Base-by-base conservation (phyloP, 345 rosid genomes). In the Diplotaxis tenuifolia region DNA sequence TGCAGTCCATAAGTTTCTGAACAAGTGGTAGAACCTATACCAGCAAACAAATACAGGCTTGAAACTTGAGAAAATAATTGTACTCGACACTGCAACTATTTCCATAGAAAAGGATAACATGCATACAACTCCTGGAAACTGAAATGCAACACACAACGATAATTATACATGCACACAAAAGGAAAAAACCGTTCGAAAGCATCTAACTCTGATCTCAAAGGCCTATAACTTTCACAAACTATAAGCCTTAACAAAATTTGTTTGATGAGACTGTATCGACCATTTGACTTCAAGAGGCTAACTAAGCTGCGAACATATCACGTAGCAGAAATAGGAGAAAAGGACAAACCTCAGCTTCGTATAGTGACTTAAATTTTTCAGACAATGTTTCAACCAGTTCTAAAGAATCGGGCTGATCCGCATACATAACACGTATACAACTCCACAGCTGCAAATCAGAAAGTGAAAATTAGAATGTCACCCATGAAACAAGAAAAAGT, bases 381-480 rank as follows among this genome's bases (percentile, higher is more conserved):
- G 91, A 87, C 76, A 95, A 85, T 60, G 82, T 87, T 61, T 82
- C 86, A 50, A 84, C 89, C 80, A 90, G 84, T 68, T 87, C 92
- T 36, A 92, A 77, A 80, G 85, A 80, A 79, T 90, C 92, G 23
- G 88, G 80, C 75, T 90, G 96, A 79, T 90, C 96, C 20, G 72
- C 78, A 27, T 81, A 92, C 45, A 90, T 92, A 66, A 74, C 54
- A 52, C 67, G 87, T 40, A 95, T 83, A 72, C 86, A 79, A 76
- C 83, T 82, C 97, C 99, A 92, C 49, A 95, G 77, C 99, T 95
- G 96, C 83, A 78, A 81, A 72, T 45, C 62, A 38, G 27, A 79
- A 84, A 78, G 54, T n/a, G 80, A 65, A 16, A 62, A 23, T 82
- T 62, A 79, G 78, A 57, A 75, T 21, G 72, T 55, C 60, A 65